A percentile compares a stretch with the other conserved stretches of the same genome.
phyloP scores from a whole-genome alignment of 192 early-diverging fungal genomes.

The Backusella tarrabulga region DNA sequence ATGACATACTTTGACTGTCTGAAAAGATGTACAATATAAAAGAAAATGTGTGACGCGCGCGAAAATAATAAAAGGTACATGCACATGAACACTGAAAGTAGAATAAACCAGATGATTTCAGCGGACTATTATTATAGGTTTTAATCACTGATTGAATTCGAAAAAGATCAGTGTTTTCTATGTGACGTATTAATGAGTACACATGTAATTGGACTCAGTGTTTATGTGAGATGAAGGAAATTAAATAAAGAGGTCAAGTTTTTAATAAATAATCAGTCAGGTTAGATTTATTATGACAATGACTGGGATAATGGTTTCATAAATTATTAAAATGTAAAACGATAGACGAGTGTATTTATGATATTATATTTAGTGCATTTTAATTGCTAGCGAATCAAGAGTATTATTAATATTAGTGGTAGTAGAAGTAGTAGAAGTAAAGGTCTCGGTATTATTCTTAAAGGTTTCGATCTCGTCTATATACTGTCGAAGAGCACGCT shows the following conservation, averaged over 20 bases:
- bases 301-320: neutral
- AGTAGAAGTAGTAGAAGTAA: neutral
- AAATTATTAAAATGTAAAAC: neutral
- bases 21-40: too few relatives aligned
- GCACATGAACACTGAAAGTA: too few relatives aligned
- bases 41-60: too few relatives aligned
- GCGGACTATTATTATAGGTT: too few relatives aligned
- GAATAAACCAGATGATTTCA: too few relatives aligned
- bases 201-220: too few relatives aligned
- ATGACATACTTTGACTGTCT: too few relatives aligned
- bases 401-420: neutral
- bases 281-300: neutral
- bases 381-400: neutral
- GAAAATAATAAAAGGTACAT: too few relatives aligned
- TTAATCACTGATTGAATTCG: too few relatives aligned
- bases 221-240: too few relatives aligned
- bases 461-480: constrained; percentile 13
- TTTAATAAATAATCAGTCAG: neutral
- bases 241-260: neutral
- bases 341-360: neutral
- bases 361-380: neutral
- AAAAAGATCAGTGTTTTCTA: too few relatives aligned
- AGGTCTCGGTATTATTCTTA: neutral
- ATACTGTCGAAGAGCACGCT: constrained; percentile 12
- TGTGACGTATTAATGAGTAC: too few relatives aligned